These are phyloP conservation scores for Viola pubescens DNA, from an alignment of 441 rosid species.

Conservation along the genomic window DNA sequence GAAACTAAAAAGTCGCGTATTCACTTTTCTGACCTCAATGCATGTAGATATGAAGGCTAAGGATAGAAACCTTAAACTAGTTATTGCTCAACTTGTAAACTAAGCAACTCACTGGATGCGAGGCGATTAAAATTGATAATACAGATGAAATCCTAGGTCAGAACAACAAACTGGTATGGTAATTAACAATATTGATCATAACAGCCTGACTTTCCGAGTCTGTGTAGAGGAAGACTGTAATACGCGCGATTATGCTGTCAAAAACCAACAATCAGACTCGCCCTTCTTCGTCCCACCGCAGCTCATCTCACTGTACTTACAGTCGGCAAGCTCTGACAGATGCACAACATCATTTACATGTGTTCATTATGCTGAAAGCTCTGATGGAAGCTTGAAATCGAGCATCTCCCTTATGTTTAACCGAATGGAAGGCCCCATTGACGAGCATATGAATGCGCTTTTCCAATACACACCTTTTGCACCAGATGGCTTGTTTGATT, in stretches of 20 bases:
- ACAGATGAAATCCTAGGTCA: neutral
- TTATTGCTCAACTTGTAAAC: no score
- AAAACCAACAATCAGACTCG: slow-evolving; percentile 1
- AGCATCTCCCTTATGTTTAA: slow-evolving; percentile 85
- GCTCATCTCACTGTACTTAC: neutral
- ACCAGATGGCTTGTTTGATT: slow-evolving; percentile 90
- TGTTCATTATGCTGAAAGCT: slow-evolving; percentile 19
- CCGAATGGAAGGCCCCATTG: slow-evolving; percentile 95
- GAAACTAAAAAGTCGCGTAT: no score
- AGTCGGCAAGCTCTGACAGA: slow-evolving; percentile 14
- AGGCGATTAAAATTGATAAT: no score
- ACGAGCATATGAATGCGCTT: slow-evolving; percentile 80
- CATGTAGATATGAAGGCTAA: no score
- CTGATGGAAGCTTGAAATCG: slow-evolving; percentile 57
- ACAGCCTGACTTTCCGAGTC: neutral
- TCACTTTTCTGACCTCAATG: no score
- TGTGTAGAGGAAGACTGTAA: slow-evolving; percentile 3
- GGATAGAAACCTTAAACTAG: no score
- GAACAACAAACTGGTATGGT: neutral
- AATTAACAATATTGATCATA: neutral
- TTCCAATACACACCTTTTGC: slow-evolving; percentile 98
- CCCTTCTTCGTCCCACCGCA: neutral
- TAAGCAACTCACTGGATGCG: no score
- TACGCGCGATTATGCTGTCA: slow-evolving; percentile 2
- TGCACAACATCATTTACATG: slow-evolving; percentile 30